Conservation (phyloP, 768 basidiomycete genomes). For the Pisolithus microcarpus region DNA sequence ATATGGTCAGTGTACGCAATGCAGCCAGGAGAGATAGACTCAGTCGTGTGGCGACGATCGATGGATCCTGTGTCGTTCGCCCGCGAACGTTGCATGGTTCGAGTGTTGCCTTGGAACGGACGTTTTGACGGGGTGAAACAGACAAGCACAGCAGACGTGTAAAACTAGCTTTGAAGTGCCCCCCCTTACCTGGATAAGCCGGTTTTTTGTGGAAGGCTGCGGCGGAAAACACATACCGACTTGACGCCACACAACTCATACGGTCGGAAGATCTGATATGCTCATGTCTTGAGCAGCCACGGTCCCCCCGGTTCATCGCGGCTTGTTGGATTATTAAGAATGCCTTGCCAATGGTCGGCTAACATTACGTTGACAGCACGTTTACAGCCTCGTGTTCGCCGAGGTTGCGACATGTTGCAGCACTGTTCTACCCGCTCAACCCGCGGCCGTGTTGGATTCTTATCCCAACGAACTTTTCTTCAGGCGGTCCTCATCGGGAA, state of each 20-base stretch:
- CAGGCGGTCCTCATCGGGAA: not conserved
- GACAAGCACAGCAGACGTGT: no score
- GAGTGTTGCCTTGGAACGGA: no score
- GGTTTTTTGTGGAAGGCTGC: no score
- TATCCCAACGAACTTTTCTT: not conserved
- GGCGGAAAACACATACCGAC: no score
- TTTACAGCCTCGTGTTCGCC: slow-evolving; percentile 18
- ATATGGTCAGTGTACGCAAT: not conserved
- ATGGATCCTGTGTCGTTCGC: not conserved
- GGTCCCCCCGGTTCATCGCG: not conserved
- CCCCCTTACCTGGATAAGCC: no score
- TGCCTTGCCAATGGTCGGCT: slow-evolving; percentile 7
- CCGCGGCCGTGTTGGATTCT: not conserved
- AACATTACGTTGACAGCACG: slow-evolving; percentile 12
- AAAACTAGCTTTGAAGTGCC: no score
- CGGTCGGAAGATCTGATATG: no score
- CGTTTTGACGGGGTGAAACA: no score
- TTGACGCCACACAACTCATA: no score
- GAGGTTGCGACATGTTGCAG: slow-evolving; percentile 9
- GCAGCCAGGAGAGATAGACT: not conserved
- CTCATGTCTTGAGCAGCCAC: not conserved
- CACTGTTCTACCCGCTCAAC: not conserved
- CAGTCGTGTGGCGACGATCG: not conserved
- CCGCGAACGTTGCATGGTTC: no score
- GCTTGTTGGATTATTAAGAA: not conserved